A percentile compares a stretch with the other conserved stretches of the same genome.
These are phyloP conservation scores for Fusarium agapanthi DNA, from an alignment of 2,329 filamentous ascomycete species.

Conservation along the genomic window DNA sequence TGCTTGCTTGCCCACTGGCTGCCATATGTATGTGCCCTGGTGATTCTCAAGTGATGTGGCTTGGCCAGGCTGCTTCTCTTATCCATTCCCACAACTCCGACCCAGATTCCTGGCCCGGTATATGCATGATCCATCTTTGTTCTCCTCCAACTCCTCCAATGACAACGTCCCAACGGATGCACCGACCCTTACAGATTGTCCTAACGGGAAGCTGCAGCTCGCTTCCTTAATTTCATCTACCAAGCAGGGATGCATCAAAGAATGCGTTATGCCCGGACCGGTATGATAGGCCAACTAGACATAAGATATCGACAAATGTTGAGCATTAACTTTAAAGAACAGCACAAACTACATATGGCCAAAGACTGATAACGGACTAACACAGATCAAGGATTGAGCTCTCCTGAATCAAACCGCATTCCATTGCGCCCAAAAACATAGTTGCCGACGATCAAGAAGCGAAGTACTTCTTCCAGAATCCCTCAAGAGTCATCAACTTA, in stretches of 20 bases:
- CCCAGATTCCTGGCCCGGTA: not conserved
- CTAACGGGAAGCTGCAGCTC: not conserved
- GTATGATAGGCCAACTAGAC: not conserved
- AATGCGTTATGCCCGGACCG: too few relatives aligned
- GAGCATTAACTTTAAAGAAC: not conserved
- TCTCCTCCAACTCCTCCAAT: not conserved
- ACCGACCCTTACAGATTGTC: not conserved
- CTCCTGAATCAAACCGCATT: not conserved
- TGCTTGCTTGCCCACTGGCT: not conserved
- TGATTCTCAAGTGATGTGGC: not conserved
- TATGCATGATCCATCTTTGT: not conserved
- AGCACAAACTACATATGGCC: not conserved
- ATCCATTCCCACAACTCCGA: not conserved
- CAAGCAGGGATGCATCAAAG: not conserved
- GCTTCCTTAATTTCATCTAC: not conserved
- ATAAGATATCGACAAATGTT: not conserved
- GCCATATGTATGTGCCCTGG: not conserved
- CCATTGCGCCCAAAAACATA: too few relatives aligned
- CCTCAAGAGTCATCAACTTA: conserved; percentile 38
- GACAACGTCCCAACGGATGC: not conserved
- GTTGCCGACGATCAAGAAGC: not conserved
- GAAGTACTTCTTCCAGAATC: conserved; percentile 40
- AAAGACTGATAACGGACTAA: not conserved
- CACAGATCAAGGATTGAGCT: not conserved
- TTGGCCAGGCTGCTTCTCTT: not conserved